Evolutionary conservation across 176 grass and related monocot species (phyloP).

Genomic region (Elaeis guineensis): DNA sequence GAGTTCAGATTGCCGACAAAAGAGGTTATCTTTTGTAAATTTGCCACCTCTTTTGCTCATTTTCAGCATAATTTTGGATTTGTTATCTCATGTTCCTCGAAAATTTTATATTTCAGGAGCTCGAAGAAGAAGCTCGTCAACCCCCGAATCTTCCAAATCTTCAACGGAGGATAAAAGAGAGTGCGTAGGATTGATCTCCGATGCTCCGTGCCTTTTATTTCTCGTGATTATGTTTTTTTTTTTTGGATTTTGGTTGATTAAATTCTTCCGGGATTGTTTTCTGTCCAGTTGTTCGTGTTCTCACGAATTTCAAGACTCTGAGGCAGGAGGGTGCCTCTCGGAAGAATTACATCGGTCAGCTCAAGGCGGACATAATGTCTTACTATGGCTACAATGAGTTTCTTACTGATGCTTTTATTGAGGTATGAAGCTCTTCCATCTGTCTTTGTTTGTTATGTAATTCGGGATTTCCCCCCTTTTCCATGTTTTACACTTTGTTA

Average conservation of each 20-base stretch:
- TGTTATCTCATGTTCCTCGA: slow-evolving; percentile 1
- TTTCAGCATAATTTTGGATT: not conserved
- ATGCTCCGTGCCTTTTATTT: not conserved
- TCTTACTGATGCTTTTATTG: slow-evolving; percentile 66
- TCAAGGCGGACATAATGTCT: slow-evolving; percentile 74
- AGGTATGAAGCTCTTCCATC: slow-evolving; percentile 29
- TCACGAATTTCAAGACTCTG: slow-evolving; percentile 77
- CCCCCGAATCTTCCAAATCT: slow-evolving; percentile 80
- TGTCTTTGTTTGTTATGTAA: too few relatives aligned
- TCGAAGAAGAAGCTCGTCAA: slow-evolving; percentile 62
- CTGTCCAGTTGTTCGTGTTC: slow-evolving; percentile 78
- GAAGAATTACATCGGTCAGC: slow-evolving; percentile 79
- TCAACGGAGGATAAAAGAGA: slow-evolving; percentile 85
- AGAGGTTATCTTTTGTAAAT: slow-evolving; percentile 43
- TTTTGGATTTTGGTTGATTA: too few relatives aligned
- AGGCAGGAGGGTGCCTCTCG: slow-evolving; percentile 68
- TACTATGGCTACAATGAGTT: slow-evolving; percentile 98
- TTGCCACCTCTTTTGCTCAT: not conserved
- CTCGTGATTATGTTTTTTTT: not conserved
- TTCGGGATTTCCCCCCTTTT: not conserved
- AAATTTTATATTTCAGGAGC: slow-evolving; percentile 37
- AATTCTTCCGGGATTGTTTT: slow-evolving; percentile 19
- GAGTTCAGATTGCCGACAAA: slow-evolving; percentile 76
- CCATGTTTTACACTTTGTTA: not conserved
- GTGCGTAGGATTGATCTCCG: slow-evolving; percentile 25